These are phyloP conservation scores for Leptodermis oblonga DNA, from an alignment of 257 asterid genomes.

Conservation along the genomic window DNA sequence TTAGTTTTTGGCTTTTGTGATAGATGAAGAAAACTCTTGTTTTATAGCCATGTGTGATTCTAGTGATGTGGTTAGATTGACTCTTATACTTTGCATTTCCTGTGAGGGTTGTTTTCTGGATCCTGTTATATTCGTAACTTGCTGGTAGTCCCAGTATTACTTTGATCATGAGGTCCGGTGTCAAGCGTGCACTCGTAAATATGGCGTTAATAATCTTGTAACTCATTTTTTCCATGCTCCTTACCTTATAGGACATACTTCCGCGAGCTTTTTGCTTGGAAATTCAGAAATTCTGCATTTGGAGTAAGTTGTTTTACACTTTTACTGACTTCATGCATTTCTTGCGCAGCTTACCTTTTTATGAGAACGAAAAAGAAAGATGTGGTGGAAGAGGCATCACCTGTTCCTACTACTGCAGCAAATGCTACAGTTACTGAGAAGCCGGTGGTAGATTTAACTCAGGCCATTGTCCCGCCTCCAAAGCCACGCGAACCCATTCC, in stretches of 20 bases:
- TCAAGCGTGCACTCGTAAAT: not conserved
- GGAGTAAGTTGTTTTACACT: not conserved
- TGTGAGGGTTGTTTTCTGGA: not conserved
- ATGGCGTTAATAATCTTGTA: not conserved
- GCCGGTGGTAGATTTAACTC: not conserved
- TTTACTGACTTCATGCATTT: not conserved
- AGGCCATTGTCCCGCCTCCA: conserved; percentile 29
- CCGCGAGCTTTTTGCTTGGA: not conserved
- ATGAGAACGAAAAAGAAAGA: conserved; percentile 5
- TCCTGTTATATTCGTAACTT: not conserved
- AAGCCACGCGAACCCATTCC: conserved; percentile 54
- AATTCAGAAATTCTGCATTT: not conserved
- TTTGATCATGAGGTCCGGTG: not conserved
- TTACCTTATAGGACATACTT: not conserved
- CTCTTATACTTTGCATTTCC: not conserved
- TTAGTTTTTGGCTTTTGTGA: not conserved
- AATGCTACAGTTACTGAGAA: too few relatives aligned
- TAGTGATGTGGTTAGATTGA: not conserved
- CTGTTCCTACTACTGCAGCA: not conserved
- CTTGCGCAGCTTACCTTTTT: conserved; percentile 4
- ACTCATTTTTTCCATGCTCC: not conserved
- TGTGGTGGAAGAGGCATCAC: not conserved
- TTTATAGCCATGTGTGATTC: not conserved
- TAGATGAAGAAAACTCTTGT: not conserved
- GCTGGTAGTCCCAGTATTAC: not conserved